phyloP scores from a whole-genome alignment of 2,329 filamentous ascomycete species.

The Tolypocladium endophyticum region DNA sequence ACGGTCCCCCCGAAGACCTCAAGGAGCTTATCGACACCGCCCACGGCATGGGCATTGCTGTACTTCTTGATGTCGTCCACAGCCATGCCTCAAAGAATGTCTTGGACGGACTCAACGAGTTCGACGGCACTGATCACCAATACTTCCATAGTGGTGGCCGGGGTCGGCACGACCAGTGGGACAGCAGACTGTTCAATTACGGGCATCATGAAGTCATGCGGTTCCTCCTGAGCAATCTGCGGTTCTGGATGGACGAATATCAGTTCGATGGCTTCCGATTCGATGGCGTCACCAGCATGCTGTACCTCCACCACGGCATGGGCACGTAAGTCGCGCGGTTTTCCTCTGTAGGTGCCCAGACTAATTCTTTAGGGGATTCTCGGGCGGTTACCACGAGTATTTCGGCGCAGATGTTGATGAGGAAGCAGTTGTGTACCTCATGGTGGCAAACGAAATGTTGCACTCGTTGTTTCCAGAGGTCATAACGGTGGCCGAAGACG shows the following conservation, averaged over 20 bases:
- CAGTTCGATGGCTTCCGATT: slow-evolving; percentile 95
- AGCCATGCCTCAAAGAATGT: slow-evolving; percentile 98
- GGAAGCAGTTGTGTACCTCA: slow-evolving; percentile 88
- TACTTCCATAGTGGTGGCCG: slow-evolving; percentile 88
- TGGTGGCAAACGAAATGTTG: slow-evolving; percentile 93
- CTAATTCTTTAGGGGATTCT: slow-evolving; percentile 61
- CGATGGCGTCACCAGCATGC: slow-evolving; percentile 97
- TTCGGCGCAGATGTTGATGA: slow-evolving; percentile 85
- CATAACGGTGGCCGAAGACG: slow-evolving; percentile 93
- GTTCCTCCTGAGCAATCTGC: slow-evolving; percentile 90
- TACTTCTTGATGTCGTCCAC: slow-evolving; percentile 92
- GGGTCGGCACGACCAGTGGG: slow-evolving; percentile 88
- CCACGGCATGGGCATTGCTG: slow-evolving; percentile 79
- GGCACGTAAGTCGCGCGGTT: slow-evolving; percentile 59
- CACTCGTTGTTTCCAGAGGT: slow-evolving; percentile 78
- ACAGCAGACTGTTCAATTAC: slow-evolving; percentile 95
- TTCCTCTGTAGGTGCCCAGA: not conserved
- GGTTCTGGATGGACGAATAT: slow-evolving; percentile 99
- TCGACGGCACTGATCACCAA: slow-evolving; percentile 87
- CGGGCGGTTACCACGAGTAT: slow-evolving; percentile 96
- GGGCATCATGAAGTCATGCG: slow-evolving; percentile 86
- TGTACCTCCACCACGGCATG: slow-evolving; percentile 92
- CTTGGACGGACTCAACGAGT: slow-evolving; percentile 86
- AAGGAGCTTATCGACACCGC: slow-evolving; percentile 96
- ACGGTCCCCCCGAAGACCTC: slow-evolving; percentile 84